Base-by-base conservation (phyloP, 768 basidiomycete genomes). In the Phanerochaete carnosa region DNA sequence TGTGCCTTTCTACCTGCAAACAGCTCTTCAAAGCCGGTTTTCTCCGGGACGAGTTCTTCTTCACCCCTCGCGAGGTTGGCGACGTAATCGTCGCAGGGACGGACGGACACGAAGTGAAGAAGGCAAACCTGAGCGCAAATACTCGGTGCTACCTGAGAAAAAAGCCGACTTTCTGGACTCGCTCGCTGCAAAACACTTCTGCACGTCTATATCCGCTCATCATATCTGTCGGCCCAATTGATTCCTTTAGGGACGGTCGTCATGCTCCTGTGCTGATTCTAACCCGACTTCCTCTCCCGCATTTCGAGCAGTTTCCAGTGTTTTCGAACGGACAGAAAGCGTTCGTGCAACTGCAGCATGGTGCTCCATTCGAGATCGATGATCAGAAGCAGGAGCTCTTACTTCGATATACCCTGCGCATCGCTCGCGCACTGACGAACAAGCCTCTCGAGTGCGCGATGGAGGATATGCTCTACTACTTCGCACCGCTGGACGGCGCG, bases 111-210 rank as follows among this genome's bases (percentile, higher is more conserved):
- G 32, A 49, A 29, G 19, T 55, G 37, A 56, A 22, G 60, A 45
- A 19, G 6, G 53, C 50, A 19, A 39, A 43, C 23, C 22, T 25
- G 29, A 70, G 58, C 58, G 62, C 61, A 35, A 56, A 45, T 30
- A 62, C 61, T 13, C 61, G 61, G 8, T 73, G 76, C 54, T 90
- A 92, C 73, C 70, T 74, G 13, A 79, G 82, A 62, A 88, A 83
- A 70, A 72, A 69, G 49, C 83, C 91, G n/a, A 72, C 77, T 39
- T 90, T 94, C 68, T 93, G 92, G 92, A 62, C 63, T 13, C 81
- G 83, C 76, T 19, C 65, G 65, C 25, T 64, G 13, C 28, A 22
- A 59, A 66, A 53, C 65, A 68, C 60, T 19, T 66, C 62, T n/a
- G 62, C 65, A 26, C 68, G 58, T 58, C 77, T 89, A n/a, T 88